These are phyloP conservation scores for Ceriops tagal DNA, from an alignment of 345 rosid species.

Conservation along the genomic window DNA sequence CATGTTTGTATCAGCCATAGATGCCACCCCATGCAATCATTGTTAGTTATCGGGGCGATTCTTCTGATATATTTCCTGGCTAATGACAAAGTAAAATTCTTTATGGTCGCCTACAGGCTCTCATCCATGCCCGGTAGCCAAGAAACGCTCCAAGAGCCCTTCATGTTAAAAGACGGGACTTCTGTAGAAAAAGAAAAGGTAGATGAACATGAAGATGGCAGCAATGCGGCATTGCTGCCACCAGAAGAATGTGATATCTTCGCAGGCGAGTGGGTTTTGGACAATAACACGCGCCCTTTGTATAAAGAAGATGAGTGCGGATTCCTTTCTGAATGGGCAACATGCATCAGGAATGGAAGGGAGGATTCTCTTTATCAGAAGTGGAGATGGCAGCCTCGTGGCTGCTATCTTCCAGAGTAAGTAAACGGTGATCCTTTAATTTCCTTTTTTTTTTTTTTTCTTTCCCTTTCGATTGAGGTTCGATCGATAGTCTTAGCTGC, in stretches of 20 bases:
- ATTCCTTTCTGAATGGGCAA: conserved; percentile 13
- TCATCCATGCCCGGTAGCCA: not conserved
- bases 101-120: not conserved
- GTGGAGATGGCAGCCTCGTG: conserved; percentile 21
- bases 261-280: conserved; percentile 29
- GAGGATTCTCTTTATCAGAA: conserved; percentile 20
- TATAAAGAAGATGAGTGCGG: conserved; percentile 26
- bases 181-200: not conserved
- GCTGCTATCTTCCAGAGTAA: conserved; percentile 10
- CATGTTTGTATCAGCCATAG: not conserved
- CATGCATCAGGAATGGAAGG: conserved; percentile 26
- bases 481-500: not conserved
- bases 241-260: conserved; percentile 21
- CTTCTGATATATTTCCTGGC: not conserved
- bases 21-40: not conserved
- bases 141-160: not conserved
- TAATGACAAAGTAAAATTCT: not conserved
- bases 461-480: not conserved
- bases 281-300: conserved; percentile 20
- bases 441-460: no score
- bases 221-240: not conserved
- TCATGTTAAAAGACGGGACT: not conserved
- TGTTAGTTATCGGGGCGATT: not conserved
- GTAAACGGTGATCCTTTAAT: not conserved
- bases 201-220: conserved; percentile 2